Base-by-base conservation (phyloP, 1,284 basidiomycete genomes). In the Cryptococcus deneoformans region DNA sequence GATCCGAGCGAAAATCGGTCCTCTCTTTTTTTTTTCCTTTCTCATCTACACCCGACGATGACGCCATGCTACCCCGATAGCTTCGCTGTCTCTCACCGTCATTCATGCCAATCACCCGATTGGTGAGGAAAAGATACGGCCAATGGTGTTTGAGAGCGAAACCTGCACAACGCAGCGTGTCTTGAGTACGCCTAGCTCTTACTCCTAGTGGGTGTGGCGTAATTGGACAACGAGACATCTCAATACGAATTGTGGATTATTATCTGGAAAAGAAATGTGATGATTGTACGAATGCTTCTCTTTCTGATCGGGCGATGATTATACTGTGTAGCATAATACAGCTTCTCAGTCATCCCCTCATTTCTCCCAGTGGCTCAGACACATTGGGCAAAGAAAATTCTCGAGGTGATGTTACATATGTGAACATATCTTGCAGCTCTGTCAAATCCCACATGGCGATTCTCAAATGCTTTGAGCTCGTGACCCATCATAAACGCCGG, bases 401-500 rank as follows among this genome's bases (percentile, higher is more conserved):
- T 51, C 45, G 47, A 50, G 11, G 53, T 56, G 11, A 54, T 42
- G 47, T 61, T 58, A 43, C 59, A 61, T 35, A 61, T 61, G 36
- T 52, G 52, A 12, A 58, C 43, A 20, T 55, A 54, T 35, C 56
- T 56, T 61, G 34, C 39, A 39, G 24, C 7, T 14, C 14, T 35
- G 46, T 47, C 46, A 20, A 47, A 47, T 29, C 8, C 5, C 20
- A 7, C 34, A 10, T 20, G 20, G 20, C 20, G 20, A 20, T 20
- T 20, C 20, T 20, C 20, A 20, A 12, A 14, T n/a, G 11, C 40
- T 8, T 6, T 11, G 5, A 10, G 9, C 20, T n/a, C 14, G 35
- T 11, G 11, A 64, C 67, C 59, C 53, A 68, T 65, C 61, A 47
- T 68, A 68, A 6, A 69, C 65, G 24, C 58, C 58, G 65, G 66